These are phyloP conservation scores for Penicillium subrubescens DNA, from an alignment of 495 filamentous ascomycete species.

Conservation along the genomic window DNA sequence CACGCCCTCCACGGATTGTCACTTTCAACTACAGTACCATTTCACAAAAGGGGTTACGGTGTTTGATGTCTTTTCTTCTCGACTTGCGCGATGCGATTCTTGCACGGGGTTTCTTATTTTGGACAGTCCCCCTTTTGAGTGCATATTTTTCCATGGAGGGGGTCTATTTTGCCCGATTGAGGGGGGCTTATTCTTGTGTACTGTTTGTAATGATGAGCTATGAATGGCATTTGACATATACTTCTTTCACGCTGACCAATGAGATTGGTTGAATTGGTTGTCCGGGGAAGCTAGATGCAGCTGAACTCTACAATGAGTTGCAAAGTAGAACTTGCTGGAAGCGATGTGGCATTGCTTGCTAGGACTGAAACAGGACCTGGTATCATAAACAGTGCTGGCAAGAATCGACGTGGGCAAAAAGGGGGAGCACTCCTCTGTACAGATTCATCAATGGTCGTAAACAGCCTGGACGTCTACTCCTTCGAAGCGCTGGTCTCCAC, in stretches of 20 bases:
- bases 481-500: slow-evolving; percentile 28
- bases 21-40: background rate
- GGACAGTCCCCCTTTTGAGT: background rate
- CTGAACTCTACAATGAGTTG: background rate
- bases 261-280: background rate
- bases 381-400: slow-evolving; percentile 21
- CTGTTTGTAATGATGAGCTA: slow-evolving; percentile 27
- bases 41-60: slow-evolving; percentile 27
- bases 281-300: background rate
- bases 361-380: slow-evolving; percentile 11
- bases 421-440: slow-evolving; percentile 10
- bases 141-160: background rate
- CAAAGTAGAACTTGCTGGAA: background rate
- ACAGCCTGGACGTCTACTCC: slow-evolving; percentile 17
- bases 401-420: slow-evolving; percentile 12
- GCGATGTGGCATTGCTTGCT: background rate
- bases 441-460: slow-evolving; percentile 24
- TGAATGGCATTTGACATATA: slow-evolving; percentile 23
- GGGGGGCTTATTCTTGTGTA: background rate
- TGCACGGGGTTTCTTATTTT: slow-evolving; percentile 9
- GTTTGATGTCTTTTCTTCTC: slow-evolving; percentile 15
- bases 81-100: background rate
- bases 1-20: background rate
- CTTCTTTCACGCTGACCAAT: background rate
- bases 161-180: slow-evolving; percentile 1